A percentile compares a stretch with the other conserved stretches of the same genome.
These are phyloP conservation scores for Phytophthora agathidicida DNA, from an alignment of 352 stramenopile genomes.

Conservation along the genomic window DNA sequence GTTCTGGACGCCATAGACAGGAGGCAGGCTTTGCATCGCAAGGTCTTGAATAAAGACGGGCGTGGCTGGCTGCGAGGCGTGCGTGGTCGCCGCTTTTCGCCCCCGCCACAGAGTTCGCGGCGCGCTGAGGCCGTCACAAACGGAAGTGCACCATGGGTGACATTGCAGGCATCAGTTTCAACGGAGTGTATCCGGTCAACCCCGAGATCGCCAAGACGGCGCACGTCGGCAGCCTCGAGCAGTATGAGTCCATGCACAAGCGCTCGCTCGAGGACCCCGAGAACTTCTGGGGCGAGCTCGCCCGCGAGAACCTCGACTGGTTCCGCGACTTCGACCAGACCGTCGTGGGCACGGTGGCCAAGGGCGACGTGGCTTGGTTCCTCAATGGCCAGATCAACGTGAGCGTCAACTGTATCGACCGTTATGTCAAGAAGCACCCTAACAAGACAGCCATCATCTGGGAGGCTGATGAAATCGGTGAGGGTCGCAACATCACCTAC, in stretches of 20 bases:
- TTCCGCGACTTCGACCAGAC: conserved; percentile 93
- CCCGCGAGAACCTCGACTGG: conserved; percentile 92
- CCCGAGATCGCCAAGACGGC: conserved; percentile 54
- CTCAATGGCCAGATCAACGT: conserved; percentile 95
- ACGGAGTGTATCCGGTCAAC: conserved; percentile 31
- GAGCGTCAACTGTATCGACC: conserved; percentile 95
- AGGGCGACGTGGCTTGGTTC: conserved; percentile 95
- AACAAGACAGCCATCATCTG: conserved; percentile 96
- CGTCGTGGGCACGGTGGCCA: conserved; percentile 79
- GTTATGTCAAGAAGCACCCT: conserved; percentile 74
- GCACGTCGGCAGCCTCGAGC: conserved; percentile 63
- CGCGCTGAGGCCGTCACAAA: conserved; percentile 92
- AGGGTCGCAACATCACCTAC: conserved; percentile 66
- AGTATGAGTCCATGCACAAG: conserved; percentile 88
- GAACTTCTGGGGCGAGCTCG: conserved; percentile 92
- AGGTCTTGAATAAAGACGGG: conserved; percentile 86
- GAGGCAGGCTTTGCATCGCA: conserved; percentile 41
- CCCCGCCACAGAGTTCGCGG: conserved; percentile 62
- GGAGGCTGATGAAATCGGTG: conserved; percentile 95
- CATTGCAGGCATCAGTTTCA: conserved; percentile 37
- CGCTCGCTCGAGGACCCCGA: conserved; percentile 85
- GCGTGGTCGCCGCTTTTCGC: too few species aligned
- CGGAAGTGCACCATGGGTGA: conserved; percentile 68
- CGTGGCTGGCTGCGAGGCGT: conserved; percentile 93
- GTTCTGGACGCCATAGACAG: conserved; percentile 30